These are phyloP conservation scores for Vicia villosa DNA, from an alignment of 306 rosid genomes.

Conservation along the genomic window DNA sequence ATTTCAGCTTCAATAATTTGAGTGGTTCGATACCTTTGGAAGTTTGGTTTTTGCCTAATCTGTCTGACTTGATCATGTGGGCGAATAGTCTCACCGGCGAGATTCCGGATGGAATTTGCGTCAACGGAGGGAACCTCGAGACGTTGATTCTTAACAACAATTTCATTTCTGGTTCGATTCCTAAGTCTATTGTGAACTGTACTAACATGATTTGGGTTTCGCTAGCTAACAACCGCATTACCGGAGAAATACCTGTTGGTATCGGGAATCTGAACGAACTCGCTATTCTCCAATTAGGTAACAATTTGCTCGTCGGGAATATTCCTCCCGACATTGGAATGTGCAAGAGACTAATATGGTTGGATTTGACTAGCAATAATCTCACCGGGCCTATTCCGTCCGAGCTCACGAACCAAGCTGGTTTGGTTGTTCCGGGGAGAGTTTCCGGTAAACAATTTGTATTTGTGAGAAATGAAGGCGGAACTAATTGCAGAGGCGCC, in stretches of 20 bases:
- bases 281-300: conserved; percentile 71
- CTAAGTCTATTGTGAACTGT: conserved; percentile 60
- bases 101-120: conserved; percentile 68
- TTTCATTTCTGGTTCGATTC: conserved; percentile 60
- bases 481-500: conserved; percentile 77
- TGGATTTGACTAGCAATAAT: conserved; percentile 65
- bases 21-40: conserved; percentile 62
- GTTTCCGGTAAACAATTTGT: conserved; percentile 80
- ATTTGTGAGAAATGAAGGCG: conserved; percentile 80
- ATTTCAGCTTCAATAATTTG: conserved; percentile 69
- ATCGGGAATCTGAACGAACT: conserved; percentile 56
- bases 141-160: conserved; percentile 66
- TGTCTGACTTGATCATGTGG: conserved; percentile 75
- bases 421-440: conserved; percentile 56
- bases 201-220: conserved; percentile 73
- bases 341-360: conserved; percentile 69
- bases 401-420: conserved; percentile 63
- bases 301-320: conserved; percentile 66
- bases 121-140: conserved; percentile 59
- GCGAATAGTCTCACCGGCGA: conserved; percentile 61
- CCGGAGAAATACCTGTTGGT: conserved; percentile 62
- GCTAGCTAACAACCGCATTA: conserved; percentile 55
- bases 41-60: conserved; percentile 65
- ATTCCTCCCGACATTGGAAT: conserved; percentile 70
- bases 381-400: conserved; percentile 59